Base-by-base conservation (phyloP, 2,329 filamentous ascomycete genomes). In the Colletotrichum paranaense region DNA sequence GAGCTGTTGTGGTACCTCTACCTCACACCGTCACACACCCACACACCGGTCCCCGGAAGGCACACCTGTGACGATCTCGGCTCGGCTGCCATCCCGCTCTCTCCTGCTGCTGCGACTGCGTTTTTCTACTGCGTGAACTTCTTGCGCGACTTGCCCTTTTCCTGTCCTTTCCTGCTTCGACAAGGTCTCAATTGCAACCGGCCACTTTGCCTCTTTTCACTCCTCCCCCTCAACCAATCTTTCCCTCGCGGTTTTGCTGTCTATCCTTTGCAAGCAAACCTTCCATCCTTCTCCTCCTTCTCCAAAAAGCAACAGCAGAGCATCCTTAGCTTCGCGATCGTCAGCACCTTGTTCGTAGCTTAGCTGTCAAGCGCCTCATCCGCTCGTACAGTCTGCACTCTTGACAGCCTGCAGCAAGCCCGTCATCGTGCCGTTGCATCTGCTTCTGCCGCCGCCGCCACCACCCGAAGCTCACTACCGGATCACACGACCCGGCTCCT, bases 1-100 rank as follows among this genome's bases (percentile, higher is more conserved):
- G 55, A 70, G 63, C 68, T 71, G 30, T 42, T 14, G 26, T n/a
- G 55, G 68, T 68, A 71, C 63, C 64, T 67, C 46, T 71, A 71
- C 68, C 49, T 71, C 16, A 35, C n/a, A 38, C 58, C 53, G 26
- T 24, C 60, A 28, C n/a, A 30, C 63, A 30, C 63, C 42, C 69
- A 46, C 53, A 52, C 65, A 72, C 58, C 58, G 66, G 66, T 59
- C 53, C 53, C 69, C 38, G 24, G 58, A 68, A 63, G 52, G n/a
- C n/a, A 63, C 69, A 62, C 65, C 69, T 72, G 69, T 59, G 66
- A 72, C 69, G 53, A 72, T 72, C 69, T 72, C 69, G 69, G 69
- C 69, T 69, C 65, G 69, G 69, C 66, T 69, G 60, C 56, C 53
- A 56, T 73, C 22, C 70, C 67, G 60, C 70, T 65, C 28, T 65